Conservation (phyloP, 2,329 filamentous ascomycete species). For the Aschersonia sp. region DNA sequence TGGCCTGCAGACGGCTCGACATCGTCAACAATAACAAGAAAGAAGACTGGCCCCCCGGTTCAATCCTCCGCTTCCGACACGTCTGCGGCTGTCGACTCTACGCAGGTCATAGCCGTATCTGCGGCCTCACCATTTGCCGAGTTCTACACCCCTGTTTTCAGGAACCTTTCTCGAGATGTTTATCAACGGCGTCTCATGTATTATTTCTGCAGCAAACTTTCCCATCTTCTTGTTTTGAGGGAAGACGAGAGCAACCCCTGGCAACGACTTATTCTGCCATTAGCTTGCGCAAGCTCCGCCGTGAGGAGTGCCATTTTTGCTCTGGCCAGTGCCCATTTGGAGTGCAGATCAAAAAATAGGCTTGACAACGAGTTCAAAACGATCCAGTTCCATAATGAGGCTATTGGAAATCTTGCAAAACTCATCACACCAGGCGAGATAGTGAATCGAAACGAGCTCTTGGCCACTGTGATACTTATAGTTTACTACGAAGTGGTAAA, state of each 20-base stretch:
- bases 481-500: conserved; percentile 51
- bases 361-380: conserved; percentile 31
- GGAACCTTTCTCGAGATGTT: conserved; percentile 39
- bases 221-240: conserved; percentile 50
- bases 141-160: conserved; percentile 36
- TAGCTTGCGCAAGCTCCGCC: conserved; percentile 37
- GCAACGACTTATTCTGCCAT: conserved; percentile 45
- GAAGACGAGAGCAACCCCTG: conserved; percentile 50
- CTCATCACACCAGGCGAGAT: conserved; percentile 38
- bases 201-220: conserved; percentile 50
- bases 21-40: background rate
- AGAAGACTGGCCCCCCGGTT: background rate
- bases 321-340: conserved; percentile 69
- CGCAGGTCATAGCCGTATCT: conserved; percentile 4
- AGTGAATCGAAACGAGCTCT: conserved; percentile 39
- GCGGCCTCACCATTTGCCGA: conserved; percentile 25
- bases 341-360: conserved; percentile 43
- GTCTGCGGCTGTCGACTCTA: conserved; percentile 1
- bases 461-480: conserved; percentile 46
- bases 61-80: background rate
- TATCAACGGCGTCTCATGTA: conserved; percentile 42
- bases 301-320: conserved; percentile 78
- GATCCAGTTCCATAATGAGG: conserved; percentile 43
- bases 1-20: background rate
- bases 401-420: conserved; percentile 40